Conservation (phyloP, 2,329 filamentous ascomycete genomes). For the Phialophora expanda region DNA sequence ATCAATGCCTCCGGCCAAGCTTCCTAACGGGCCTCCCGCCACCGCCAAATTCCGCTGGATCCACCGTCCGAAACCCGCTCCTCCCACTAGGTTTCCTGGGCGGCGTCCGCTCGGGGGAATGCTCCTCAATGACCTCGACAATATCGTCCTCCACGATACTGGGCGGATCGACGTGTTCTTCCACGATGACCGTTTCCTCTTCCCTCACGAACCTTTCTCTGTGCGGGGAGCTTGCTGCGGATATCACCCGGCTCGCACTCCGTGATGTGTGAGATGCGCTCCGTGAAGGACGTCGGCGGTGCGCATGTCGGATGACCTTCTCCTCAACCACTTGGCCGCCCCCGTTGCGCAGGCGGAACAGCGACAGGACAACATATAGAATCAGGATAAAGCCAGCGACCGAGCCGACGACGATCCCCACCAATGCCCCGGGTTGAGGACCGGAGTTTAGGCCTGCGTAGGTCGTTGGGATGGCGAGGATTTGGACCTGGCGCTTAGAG, state of each 20-base stretch:
- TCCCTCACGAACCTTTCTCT: constrained; percentile 23
- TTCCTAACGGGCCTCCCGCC: constrained; percentile 35
- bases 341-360: constrained; percentile 20
- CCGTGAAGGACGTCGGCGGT: constrained; percentile 22
- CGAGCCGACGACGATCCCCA: constrained; percentile 54
- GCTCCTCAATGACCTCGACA: constrained; percentile 41
- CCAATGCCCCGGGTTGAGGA: constrained; percentile 55
- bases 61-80: constrained; percentile 39
- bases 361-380: constrained; percentile 52
- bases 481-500: constrained; percentile 37
- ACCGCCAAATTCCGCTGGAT: constrained; percentile 40
- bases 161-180: constrained; percentile 25
- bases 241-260: constrained; percentile 16
- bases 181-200: constrained; percentile 35
- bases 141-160: constrained; percentile 37
- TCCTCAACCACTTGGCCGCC: constrained; percentile 29
- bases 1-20: constrained; percentile 28
- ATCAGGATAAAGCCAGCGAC: constrained; percentile 60
- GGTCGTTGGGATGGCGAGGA: constrained; percentile 63
- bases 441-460: constrained; percentile 61
- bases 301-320: constrained; percentile 32
- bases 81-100: constrained; percentile 26
- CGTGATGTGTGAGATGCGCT: constrained; percentile 12
- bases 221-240: constrained; percentile 21
- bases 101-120: constrained; percentile 35